phyloP scores from a whole-genome alignment of 2,329 filamentous ascomycete species.

The Aspergillus brasiliensis region DNA sequence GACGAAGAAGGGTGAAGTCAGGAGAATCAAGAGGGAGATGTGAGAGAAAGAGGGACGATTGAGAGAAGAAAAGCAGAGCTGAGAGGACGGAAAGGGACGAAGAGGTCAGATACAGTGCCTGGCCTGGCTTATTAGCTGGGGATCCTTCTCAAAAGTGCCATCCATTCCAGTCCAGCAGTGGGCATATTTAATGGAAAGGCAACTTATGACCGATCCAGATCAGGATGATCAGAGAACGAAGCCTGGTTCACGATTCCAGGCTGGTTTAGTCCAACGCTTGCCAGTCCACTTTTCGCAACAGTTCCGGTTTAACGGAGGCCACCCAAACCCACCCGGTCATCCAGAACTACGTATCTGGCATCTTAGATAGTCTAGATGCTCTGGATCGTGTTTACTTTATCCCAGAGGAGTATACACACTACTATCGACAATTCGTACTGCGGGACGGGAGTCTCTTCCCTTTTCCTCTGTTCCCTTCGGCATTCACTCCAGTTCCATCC shows the following conservation, averaged over 20 bases:
- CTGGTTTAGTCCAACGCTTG: background rate
- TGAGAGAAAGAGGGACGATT: background rate
- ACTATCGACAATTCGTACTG: background rate
- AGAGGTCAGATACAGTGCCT: background rate
- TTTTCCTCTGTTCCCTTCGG: background rate
- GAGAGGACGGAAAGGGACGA: background rate
- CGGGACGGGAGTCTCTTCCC: background rate
- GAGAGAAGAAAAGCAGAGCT: background rate
- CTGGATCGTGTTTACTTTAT: background rate
- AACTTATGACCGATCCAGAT: slow-evolving; percentile 4
- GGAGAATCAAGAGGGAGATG: slow-evolving; percentile 8
- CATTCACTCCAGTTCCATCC: slow-evolving; percentile 1
- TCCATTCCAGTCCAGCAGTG: background rate
- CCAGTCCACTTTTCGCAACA: background rate
- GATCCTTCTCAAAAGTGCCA: slow-evolving; percentile 10
- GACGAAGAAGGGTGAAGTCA: slow-evolving; percentile 30
- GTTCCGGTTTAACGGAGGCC: no score
- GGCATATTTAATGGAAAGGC: background rate
- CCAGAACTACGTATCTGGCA: no score
- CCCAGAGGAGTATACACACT: background rate
- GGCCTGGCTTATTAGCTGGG: slow-evolving; percentile 3
- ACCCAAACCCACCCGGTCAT: background rate
- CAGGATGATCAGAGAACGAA: background rate
- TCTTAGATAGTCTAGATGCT: background rate
- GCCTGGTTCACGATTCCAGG: background rate